Conservation (phyloP, 148 eudicot genomes). For the Camellia sinensis region DNA sequence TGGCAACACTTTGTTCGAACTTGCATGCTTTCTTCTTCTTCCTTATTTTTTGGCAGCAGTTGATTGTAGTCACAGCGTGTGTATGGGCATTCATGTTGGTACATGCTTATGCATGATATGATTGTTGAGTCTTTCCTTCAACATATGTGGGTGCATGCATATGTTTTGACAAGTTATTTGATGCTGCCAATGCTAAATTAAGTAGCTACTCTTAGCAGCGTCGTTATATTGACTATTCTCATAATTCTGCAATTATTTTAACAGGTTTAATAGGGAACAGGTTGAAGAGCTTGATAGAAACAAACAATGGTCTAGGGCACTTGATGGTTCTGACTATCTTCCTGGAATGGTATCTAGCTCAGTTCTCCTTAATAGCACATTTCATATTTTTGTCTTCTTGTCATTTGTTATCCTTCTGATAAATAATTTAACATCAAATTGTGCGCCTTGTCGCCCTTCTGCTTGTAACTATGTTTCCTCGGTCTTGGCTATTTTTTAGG, state of each 20-base stretch:
- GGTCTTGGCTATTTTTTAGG: constrained; percentile 39
- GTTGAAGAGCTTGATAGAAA: constrained; percentile 70
- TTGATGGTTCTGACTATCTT: constrained; percentile 97
- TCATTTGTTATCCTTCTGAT: background rate
- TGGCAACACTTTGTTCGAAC: constrained; percentile 15
- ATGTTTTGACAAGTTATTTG: background rate
- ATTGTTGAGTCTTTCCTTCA: background rate
- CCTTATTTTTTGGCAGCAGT: background rate
- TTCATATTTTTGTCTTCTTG: background rate
- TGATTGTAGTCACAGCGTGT: background rate
- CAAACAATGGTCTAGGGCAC: constrained; percentile 92
- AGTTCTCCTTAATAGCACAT: background rate
- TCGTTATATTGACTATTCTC: background rate
- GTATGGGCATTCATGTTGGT: background rate
- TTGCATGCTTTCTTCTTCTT: background rate
- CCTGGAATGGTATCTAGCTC: constrained; percentile 78
- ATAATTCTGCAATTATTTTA: constrained; percentile 6
- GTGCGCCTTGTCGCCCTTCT: background rate
- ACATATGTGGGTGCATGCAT: background rate
- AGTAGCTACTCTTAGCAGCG: background rate
- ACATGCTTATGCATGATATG: background rate
- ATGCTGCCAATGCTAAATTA: background rate
- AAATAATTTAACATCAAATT: background rate
- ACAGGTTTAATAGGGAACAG: constrained; percentile 62
- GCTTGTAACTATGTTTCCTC: background rate